Evolutionary conservation across 805 yeast genomes (phyloP).

Genomic region (Barnettozyma wickerhamii): DNA sequence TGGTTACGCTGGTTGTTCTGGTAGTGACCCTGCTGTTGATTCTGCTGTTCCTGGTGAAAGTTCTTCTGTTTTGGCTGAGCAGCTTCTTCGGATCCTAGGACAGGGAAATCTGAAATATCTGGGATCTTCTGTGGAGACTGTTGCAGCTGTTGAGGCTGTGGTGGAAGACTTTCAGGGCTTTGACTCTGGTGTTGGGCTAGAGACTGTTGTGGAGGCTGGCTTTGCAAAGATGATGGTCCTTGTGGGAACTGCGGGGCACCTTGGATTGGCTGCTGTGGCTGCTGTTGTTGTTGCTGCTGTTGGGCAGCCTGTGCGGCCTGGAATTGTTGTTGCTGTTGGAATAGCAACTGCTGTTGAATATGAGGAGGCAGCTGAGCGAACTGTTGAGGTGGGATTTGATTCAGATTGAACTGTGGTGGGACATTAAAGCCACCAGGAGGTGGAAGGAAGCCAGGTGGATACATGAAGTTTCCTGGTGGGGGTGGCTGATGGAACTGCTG

Average conservation of each 20-base stretch:
- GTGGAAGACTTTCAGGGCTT: too few relatives aligned
- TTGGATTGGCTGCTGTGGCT: slow-evolving; percentile 13
- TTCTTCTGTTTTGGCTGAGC: slow-evolving; percentile 14
- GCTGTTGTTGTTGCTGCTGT: slow-evolving; percentile 17
- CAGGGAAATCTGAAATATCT: slow-evolving; percentile 49
- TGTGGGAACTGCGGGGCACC: slow-evolving; percentile 11
- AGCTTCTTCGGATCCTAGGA: slow-evolving; percentile 45
- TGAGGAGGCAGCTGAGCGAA: slow-evolving; percentile 27
- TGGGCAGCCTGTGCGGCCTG: slow-evolving; percentile 17
- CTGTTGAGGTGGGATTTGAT: slow-evolving; percentile 23
- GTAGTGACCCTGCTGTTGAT: slow-evolving; percentile 18
- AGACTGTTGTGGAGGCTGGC: slow-evolving; percentile 25
- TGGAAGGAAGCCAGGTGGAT: slow-evolving; percentile 28
- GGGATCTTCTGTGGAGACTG: slow-evolving; percentile 10
- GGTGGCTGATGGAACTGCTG: slow-evolving; percentile 20
- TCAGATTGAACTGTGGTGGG: slow-evolving; percentile 23
- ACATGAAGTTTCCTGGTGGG: slow-evolving; percentile 20
- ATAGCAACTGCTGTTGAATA: slow-evolving; percentile 26
- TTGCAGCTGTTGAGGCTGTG: slow-evolving; percentile 24
- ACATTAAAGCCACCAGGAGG: slow-evolving; percentile 16
- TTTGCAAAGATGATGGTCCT: slow-evolving; percentile 20
- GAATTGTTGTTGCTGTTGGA: slow-evolving; percentile 24
- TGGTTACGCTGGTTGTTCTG: slow-evolving; percentile 15
- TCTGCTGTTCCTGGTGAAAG: background rate
- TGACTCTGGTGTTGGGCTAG: slow-evolving; percentile 12